Evolutionary conservation across 1,284 basidiomycete species (phyloP), one percentile per base, ranked within the genome.

Genomic region (Malassezia caprae): DNA sequence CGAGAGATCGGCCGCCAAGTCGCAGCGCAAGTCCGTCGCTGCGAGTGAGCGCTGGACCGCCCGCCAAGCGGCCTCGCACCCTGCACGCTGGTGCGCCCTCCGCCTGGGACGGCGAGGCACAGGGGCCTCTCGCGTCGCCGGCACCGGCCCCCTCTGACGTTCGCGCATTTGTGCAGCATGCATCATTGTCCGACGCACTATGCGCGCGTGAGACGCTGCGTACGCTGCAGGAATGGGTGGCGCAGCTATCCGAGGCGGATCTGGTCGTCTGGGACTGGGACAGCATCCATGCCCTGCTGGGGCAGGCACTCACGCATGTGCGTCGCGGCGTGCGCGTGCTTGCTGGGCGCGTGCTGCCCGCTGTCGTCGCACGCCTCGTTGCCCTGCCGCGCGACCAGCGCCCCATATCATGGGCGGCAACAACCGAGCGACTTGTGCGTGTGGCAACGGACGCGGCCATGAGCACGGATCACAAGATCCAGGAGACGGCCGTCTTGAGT

Each of bases 401-500:
- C 8, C 23, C 47, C 7, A 23, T 30, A 10, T 12, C 19, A 6
- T 48, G 43, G 43, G 27, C 40, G 0, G 24, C 27, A 15, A 15
- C 23, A 15, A 23, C 46, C 1, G 27, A 8, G n/a, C 15, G 21
- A 12, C 35, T 51, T 11, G 48, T 44, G 43, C n/a, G 4, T 7
- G 4, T 50, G 3, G 39, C 42, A 10, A 40, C 48, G 1, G 32
- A 19, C 4, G 35, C 24, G 4, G 8, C 27, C 6, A 4, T 10
- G 8, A 13, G 34, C 44, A 4, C 28, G 4, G 28, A 26, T 19
- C 34, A 26, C 8, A 51, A 27, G 7, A 27, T 57, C 7, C 55
- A 57, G 21, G 55, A 57, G 55, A 52, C 55, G 35, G 21, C 27
- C 19, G 17, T 57, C 5, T 15, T 52, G 23, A 50, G 41, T 10